phyloP scores from a whole-genome alignment of 2,329 filamentous ascomycete species.

The Clonostachys sp. region DNA sequence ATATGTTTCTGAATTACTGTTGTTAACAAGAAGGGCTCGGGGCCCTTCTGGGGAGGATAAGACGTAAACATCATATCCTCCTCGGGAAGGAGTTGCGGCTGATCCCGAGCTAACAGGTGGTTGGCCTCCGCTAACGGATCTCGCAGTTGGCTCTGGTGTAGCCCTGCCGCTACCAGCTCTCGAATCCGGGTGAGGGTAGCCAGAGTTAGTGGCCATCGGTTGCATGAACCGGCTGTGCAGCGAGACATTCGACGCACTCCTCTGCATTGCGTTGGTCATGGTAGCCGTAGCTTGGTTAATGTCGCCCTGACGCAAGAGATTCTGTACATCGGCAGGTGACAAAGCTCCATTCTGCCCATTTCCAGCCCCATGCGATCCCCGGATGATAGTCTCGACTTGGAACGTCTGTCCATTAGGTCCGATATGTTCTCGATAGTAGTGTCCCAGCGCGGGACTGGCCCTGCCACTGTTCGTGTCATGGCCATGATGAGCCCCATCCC shows the following conservation, averaged over 20 bases:
- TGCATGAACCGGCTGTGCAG: conserved; percentile 23
- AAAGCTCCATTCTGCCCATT: conserved; percentile 9
- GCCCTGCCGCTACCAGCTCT: conserved; percentile 37
- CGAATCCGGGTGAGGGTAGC: conserved; percentile 25
- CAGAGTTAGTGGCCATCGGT: conserved; percentile 37
- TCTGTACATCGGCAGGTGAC: conserved; percentile 37
- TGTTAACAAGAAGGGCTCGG: conserved; percentile 51
- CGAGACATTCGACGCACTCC: conserved; percentile 42
- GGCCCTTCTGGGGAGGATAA: conserved; percentile 57
- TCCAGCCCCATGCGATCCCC: conserved; percentile 3
- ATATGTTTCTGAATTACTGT: conserved; percentile 41
- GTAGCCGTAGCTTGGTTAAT: conserved; percentile 33
- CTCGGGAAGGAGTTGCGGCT: conserved; percentile 8
- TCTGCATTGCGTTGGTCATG: conserved; percentile 39
- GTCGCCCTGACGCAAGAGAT: conserved; percentile 39
- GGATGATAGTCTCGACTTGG: conserved; percentile 26
- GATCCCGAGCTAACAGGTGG: conserved; percentile 4
- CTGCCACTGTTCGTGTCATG: conserved; percentile 9
- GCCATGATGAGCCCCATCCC: conserved; percentile 15
- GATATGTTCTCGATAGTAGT: conserved; percentile 24
- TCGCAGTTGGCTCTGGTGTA: conserved; percentile 35
- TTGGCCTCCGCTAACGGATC: conserved; percentile 22
- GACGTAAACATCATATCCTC: conserved; percentile 51
- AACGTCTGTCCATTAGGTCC: conserved; percentile 25
- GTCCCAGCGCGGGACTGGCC: conserved; percentile 21